Percentiles rank a stretch among this genome's conserved stretches.
Evolutionary conservation across 2,329 filamentous ascomycete species (phyloP).

Genomic region (Piedraia hortae): DNA sequence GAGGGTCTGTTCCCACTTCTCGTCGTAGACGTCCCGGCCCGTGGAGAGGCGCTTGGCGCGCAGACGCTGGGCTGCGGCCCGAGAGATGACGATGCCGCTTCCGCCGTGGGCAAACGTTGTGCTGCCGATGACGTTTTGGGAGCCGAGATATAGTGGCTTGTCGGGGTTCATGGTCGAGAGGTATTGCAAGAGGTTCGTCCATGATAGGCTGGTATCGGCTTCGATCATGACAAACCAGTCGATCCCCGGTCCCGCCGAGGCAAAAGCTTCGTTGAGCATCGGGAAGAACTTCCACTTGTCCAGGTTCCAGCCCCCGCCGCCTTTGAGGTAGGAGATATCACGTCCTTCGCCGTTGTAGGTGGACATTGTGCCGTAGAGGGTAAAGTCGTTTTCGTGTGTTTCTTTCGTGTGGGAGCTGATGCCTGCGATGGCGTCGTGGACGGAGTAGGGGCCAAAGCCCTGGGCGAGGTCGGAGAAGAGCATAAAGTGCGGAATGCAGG

Average conservation of each 20-base stretch:
- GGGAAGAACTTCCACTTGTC: conserved; percentile 32
- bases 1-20: conserved; percentile 17
- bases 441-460: conserved; percentile 16
- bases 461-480: conserved; percentile 26
- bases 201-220: conserved; percentile 24
- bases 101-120: conserved; percentile 18
- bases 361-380: conserved; percentile 10
- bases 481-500: conserved; percentile 18
- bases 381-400: conserved; percentile 10
- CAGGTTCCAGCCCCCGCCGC: conserved; percentile 21
- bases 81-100: conserved; percentile 19
- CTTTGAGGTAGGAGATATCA: conserved; percentile 9
- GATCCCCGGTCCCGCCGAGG: conserved; percentile 17
- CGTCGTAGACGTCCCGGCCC: conserved; percentile 12
- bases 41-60: conserved; percentile 15
- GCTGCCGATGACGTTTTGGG: conserved; percentile 14
- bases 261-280: conserved; percentile 25
- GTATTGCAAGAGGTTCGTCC: conserved; percentile 21
- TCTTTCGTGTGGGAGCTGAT: conserved; percentile 8
- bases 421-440: conserved; percentile 11
- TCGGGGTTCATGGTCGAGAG: conserved; percentile 22
- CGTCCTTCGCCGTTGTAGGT: conserved; percentile 10
- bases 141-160: conserved; percentile 22
- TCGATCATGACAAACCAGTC: conserved; percentile 30
- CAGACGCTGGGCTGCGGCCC: conserved; percentile 13